Evolutionary conservation across 148 eudicot species (phyloP).

Genomic region (Chenopodium berlandieri): DNA sequence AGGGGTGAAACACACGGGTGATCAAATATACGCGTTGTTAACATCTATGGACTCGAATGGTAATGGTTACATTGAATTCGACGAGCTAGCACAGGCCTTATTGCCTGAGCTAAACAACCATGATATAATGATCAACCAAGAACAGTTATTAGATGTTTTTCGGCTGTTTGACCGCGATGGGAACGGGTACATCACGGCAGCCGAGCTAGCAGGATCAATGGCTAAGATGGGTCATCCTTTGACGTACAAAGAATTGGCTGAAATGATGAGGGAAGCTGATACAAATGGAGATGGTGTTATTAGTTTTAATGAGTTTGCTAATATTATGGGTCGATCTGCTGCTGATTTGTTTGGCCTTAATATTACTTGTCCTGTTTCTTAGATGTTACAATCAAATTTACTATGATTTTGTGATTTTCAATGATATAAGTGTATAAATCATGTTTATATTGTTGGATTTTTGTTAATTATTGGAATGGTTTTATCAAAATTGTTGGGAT

Average conservation of each 20-base stretch:
- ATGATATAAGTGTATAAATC: not conserved
- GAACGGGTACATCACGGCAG: slow-evolving; percentile 60
- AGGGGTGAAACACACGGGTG: slow-evolving; percentile 58
- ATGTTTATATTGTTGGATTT: not conserved
- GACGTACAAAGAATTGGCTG: slow-evolving; percentile 58
- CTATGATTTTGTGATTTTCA: not conserved
- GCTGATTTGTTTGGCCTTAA: slow-evolving; percentile 47
- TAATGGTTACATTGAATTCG: slow-evolving; percentile 61
- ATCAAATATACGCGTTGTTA: slow-evolving; percentile 45
- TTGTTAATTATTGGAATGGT: not conserved
- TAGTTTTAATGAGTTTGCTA: slow-evolving; percentile 61
- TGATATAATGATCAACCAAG: slow-evolving; percentile 47
- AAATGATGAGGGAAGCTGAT: slow-evolving; percentile 68
- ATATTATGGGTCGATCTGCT: slow-evolving; percentile 60
- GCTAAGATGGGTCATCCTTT: slow-evolving; percentile 69
- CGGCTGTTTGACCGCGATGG: slow-evolving; percentile 60
- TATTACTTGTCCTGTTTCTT: not conserved
- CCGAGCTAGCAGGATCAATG: slow-evolving; percentile 72
- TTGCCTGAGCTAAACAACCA: slow-evolving; percentile 42
- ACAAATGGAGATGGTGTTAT: slow-evolving; percentile 72
- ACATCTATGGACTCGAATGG: slow-evolving; percentile 58
- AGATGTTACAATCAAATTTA: not conserved
- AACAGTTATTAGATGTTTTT: slow-evolving; percentile 57
- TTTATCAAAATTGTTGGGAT: not conserved
- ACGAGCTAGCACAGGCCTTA: slow-evolving; percentile 53